Evolutionary conservation across 805 yeast genomes (phyloP), one percentile per base, ranked within the genome.

Genomic region (Barnettozyma populi): DNA sequence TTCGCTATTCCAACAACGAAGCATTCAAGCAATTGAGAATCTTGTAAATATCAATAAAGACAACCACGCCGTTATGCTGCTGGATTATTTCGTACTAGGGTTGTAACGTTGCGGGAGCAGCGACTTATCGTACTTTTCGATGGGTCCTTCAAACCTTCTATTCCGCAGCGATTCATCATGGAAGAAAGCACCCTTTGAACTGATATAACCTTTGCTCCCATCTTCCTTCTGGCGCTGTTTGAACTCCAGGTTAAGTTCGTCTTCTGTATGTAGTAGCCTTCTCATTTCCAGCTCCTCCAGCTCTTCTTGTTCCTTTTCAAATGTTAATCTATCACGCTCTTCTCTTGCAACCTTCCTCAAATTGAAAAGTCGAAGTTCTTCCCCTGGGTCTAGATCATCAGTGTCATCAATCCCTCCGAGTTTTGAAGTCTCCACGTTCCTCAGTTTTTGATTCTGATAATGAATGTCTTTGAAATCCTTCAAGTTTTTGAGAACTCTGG

Each of bases 291-390:
- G 44, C 2, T 59, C 62, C 21, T 55, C 64, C 2, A 55, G 42
- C 27, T 59, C 63, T 2, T 56, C 59, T 51, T 54, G 54, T 42
- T 60, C 64, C 35, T 48, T 41, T 43, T 51, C 61, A 11, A 56
- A 29, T 36, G 21, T 41, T 3, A 41, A 51, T 16, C 55, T 42
- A 16, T 53, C 54, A 48, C 66, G 52, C 52, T 63, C 32, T 46
- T 44, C 69, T 73, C 63, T 74, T 75, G 52, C 73, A 67, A 55
- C 80, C 63, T 58, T 79, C 73, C 67, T 81, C 71, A 41, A 75
- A 74, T 46, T 82, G 78, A 31, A 79, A 79, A 56, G 80, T 69
- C 54, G 79, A 76, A 60, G 74, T 78, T 62, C 80, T 71, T 14
- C 78, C 67, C 1, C 76, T 0, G 83, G 79, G 48, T 80, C 80